A percentile compares a stretch with the other conserved stretches of the same genome.
Conservation (phyloP, 148 eudicot species). For the Vaccinium macrocarpon region DNA sequence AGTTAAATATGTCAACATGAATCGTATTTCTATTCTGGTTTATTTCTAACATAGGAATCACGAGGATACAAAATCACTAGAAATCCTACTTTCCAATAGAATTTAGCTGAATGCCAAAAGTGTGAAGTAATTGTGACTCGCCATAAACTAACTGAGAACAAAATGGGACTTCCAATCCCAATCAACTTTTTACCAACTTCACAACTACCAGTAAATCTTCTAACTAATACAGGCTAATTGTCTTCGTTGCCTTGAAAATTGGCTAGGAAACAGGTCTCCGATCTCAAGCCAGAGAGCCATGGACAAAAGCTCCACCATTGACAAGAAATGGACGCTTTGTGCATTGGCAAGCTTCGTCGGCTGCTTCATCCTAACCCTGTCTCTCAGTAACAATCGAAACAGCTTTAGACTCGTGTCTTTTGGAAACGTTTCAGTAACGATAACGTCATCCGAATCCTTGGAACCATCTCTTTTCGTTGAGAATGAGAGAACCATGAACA, state of each 20-base stretch:
- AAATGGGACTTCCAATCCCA: not conserved
- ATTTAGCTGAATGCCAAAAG: not conserved
- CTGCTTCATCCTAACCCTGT: constrained; percentile 24
- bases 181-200: constrained; percentile 8
- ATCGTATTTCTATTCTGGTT: no score
- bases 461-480: not conserved
- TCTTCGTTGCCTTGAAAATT: not conserved
- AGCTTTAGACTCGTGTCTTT: not conserved
- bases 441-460: not conserved
- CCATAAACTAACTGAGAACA: not conserved
- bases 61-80: no score
- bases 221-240: not conserved
- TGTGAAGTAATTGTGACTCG: not conserved
- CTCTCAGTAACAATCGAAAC: constrained; percentile 13
- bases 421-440: not conserved
- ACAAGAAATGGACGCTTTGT: constrained; percentile 25
- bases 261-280: no score
- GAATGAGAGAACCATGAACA: not conserved
- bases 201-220: not conserved
- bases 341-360: constrained; percentile 29
- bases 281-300: constrained; percentile 13
- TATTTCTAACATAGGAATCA: no score
- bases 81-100: no score
- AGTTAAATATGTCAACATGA: not conserved
- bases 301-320: constrained; percentile 29